Evolutionary conservation across 805 yeast species (phyloP).

Genomic region (Lachancea kluyveri): DNA sequence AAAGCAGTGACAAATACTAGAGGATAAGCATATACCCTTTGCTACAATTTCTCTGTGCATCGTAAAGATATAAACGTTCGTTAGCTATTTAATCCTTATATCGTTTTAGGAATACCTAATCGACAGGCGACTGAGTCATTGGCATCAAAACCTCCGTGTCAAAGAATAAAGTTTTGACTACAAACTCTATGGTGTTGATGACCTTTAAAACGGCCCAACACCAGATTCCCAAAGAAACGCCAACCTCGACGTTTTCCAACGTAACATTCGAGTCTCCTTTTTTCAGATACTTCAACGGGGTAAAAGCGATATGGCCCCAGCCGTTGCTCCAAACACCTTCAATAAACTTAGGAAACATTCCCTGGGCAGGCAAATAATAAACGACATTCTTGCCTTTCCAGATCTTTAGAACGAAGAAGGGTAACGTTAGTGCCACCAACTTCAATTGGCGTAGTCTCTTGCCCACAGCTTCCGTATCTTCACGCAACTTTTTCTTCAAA

Average conservation of each 20-base stretch:
- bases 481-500: conserved; percentile 33
- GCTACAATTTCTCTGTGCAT: too few relatives aligned
- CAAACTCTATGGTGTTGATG: conserved; percentile 23
- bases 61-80: too few relatives aligned
- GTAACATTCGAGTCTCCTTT: conserved; percentile 3
- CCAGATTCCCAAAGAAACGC: conserved; percentile 32
- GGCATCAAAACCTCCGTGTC: conserved; percentile 11
- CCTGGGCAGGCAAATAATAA: conserved; percentile 23
- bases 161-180: conserved; percentile 19
- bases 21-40: too few relatives aligned
- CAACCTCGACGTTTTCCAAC: conserved; percentile 10
- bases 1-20: too few relatives aligned
- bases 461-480: conserved; percentile 6
- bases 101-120: too few relatives aligned
- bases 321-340: conserved; percentile 30
- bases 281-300: conserved; percentile 20
- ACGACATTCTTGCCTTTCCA: conserved; percentile 30
- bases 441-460: conserved; percentile 16
- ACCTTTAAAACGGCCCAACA: conserved; percentile 29
- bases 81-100: too few relatives aligned
- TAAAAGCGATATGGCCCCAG: conserved; percentile 23
- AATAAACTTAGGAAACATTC: conserved; percentile 26
- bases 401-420: conserved; percentile 26
- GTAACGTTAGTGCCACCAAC: conserved; percentile 25
- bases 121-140: background rate